Percentiles rank a stretch among this genome's conserved stretches.
Conservation (phyloP, 225 moss, liverwort and hornwort genomes). For the Physcomitrellopsis africana region DNA sequence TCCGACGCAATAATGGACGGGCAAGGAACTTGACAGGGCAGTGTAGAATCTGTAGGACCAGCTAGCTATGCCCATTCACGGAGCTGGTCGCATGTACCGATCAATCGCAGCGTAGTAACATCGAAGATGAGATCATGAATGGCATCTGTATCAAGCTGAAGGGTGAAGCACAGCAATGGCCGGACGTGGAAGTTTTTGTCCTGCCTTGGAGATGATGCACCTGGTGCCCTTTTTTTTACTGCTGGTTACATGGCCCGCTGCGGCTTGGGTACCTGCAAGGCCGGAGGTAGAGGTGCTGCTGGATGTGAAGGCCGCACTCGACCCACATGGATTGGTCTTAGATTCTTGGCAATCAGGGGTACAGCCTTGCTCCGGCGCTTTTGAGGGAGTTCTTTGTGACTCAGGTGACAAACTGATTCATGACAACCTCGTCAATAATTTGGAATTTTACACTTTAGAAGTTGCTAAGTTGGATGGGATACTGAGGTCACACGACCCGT, state of each 20-base stretch:
- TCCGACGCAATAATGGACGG: slow-evolving; percentile 6
- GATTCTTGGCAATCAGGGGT: slow-evolving; percentile 42
- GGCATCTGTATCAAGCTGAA: too few species aligned
- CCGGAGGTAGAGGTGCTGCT: slow-evolving; percentile 48
- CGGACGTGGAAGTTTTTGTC: not conserved
- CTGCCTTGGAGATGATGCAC: slow-evolving; percentile 30
- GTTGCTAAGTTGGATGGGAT: too few species aligned
- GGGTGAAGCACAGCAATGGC: slow-evolving; percentile 2
- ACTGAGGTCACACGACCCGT: not conserved
- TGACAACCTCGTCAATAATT: not conserved
- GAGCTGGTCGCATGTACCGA: too few species aligned
- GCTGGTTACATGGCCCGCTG: slow-evolving; percentile 32
- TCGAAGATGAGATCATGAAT: too few species aligned
- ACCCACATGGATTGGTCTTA: slow-evolving; percentile 39
- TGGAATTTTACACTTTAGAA: not conserved
- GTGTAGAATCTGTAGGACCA: too few species aligned
- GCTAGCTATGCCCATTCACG: too few species aligned
- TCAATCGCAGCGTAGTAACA: too few species aligned
- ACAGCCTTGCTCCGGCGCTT: slow-evolving; percentile 45
- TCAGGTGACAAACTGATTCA: slow-evolving; percentile 29
- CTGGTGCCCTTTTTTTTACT: slow-evolving; percentile 18
- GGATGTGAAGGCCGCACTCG: slow-evolving; percentile 57
- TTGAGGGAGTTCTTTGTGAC: slow-evolving; percentile 57
- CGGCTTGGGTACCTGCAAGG: slow-evolving; percentile 37
- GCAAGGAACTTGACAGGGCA: slow-evolving; percentile 3